These are phyloP conservation scores for Cercospora berteroae DNA, from an alignment of 2,329 filamentous ascomycete genomes.

Conservation along the genomic window DNA sequence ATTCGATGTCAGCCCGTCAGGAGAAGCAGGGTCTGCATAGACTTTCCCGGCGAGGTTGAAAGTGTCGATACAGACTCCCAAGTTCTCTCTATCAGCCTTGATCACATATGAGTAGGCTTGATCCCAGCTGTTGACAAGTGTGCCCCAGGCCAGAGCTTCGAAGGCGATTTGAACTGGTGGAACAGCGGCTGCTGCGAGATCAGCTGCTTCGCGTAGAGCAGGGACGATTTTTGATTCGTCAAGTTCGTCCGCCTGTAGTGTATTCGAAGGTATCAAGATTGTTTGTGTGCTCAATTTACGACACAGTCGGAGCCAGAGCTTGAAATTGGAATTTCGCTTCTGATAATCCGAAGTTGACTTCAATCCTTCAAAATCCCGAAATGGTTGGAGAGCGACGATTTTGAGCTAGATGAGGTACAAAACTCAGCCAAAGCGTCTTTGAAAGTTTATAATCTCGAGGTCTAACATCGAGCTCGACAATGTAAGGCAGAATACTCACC, in stretches of 20 bases:
- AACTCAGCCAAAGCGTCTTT: not conserved
- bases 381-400: conserved; percentile 70
- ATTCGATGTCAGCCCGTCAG: conserved; percentile 51
- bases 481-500: not conserved
- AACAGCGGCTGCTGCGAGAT: conserved; percentile 59
- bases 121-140: conserved; percentile 69
- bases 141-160: conserved; percentile 71
- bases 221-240: conserved; percentile 56
- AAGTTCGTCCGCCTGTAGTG: conserved; percentile 55
- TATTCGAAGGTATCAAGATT: conserved; percentile 71
- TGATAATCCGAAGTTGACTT: conserved; percentile 59
- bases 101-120: conserved; percentile 65
- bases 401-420: conserved; percentile 39
- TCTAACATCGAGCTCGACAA: not conserved
- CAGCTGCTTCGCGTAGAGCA: conserved; percentile 64
- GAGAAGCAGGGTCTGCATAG: conserved; percentile 64
- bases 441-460: not conserved
- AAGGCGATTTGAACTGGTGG: conserved; percentile 64
- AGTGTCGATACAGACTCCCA: conserved; percentile 73
- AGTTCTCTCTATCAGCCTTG: conserved; percentile 64
- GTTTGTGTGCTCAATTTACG: conserved; percentile 64
- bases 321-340: conserved; percentile 60
- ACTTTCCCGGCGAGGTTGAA: conserved; percentile 73
- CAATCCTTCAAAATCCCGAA: conserved; percentile 73
- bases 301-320: conserved; percentile 67